A percentile compares a stretch with the other conserved stretches of the same genome.
Conservation (phyloP, 2,329 filamentous ascomycete genomes). For the Hypoxylon sp. region DNA sequence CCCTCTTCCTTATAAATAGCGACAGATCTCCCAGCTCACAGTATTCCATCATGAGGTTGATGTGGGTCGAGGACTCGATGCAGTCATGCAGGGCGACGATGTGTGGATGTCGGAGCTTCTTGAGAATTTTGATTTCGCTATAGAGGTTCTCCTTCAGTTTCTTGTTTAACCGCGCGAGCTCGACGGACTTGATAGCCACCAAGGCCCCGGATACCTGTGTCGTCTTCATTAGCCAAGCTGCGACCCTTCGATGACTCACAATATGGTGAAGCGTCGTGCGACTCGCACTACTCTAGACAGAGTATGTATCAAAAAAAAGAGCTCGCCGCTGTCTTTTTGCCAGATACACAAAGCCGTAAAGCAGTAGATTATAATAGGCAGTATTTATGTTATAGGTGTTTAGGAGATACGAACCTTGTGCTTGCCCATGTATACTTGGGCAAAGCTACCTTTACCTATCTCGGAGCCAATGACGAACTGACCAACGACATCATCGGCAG, state of each 20-base stretch:
- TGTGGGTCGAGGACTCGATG: constrained; percentile 86
- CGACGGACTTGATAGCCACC: constrained; percentile 97
- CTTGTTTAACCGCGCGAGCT: constrained; percentile 89
- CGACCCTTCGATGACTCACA: constrained; percentile 32
- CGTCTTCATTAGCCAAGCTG: constrained; percentile 42
- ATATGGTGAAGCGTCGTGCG: constrained; percentile 5
- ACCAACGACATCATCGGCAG: constrained; percentile 67
- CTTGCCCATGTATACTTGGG: constrained; percentile 89
- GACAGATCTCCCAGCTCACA: constrained; percentile 96
- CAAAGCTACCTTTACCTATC: constrained; percentile 98
- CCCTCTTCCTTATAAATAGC: constrained; percentile 94
- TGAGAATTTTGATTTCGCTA: constrained; percentile 94
- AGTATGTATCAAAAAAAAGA: background rate
- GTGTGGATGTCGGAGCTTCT: constrained; percentile 92
- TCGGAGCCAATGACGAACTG: constrained; percentile 87
- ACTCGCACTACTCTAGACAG: background rate
- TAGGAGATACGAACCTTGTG: constrained; percentile 75
- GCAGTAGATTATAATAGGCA: constrained; percentile 28
- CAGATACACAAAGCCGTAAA: constrained; percentile 7
- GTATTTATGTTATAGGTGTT: background rate
- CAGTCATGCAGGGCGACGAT: constrained; percentile 97
- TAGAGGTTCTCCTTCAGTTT: constrained; percentile 97
- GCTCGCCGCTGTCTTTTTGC: background rate
- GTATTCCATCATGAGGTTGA: constrained; percentile 99
- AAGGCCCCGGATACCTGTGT: constrained; percentile 79